Conservation (phyloP, 257 asterid species). For the Solanum medicagineum region DNA sequence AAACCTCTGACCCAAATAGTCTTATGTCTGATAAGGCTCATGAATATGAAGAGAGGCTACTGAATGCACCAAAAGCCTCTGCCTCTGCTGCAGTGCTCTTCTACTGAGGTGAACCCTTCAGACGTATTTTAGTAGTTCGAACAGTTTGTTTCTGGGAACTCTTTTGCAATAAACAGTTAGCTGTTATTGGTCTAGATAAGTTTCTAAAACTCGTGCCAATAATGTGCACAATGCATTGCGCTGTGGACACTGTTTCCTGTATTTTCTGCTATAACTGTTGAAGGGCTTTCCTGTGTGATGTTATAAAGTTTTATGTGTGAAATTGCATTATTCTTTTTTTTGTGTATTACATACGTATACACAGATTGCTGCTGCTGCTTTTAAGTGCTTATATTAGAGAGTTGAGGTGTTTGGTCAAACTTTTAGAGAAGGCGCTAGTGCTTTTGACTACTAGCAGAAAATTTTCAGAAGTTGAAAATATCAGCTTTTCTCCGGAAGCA, state of each 20-base stretch:
- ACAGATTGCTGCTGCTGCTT: neutral
- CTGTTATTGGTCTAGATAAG: neutral
- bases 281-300: neutral
- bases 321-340: neutral
- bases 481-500: neutral
- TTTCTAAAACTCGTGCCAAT: neutral
- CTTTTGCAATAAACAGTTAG: neutral
- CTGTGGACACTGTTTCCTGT: neutral
- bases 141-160: neutral
- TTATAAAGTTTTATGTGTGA: neutral
- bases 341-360: neutral
- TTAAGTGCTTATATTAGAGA: neutral
- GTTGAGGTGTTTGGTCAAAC: neutral
- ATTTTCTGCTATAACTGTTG: neutral
- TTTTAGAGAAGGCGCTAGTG: neutral
- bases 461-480: neutral
- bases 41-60: neutral
- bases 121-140: neutral
- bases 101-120: neutral
- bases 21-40: neutral
- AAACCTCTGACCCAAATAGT: neutral
- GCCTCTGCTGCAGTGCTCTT: neutral
- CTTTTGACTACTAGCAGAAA: neutral
- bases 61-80: neutral
- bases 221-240: neutral